phyloP scores from a whole-genome alignment of 768 basidiomycete species.

The Paxillus rubicundulus region DNA sequence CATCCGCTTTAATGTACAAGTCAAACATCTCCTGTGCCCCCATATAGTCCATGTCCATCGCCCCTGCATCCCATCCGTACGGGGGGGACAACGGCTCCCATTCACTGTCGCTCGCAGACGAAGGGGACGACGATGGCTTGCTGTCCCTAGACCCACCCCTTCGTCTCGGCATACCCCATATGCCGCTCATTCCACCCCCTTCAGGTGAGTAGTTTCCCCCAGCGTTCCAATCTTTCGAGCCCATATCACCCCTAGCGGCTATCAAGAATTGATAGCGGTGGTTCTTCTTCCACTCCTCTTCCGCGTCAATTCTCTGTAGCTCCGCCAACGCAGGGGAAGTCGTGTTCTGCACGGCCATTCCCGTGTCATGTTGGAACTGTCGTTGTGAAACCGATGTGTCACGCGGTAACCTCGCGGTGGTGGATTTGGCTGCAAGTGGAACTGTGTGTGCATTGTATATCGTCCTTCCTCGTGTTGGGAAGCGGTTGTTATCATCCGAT shows the following conservation, averaged over 20 bases:
- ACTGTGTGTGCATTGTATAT: conserved; percentile 24
- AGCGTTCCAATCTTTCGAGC: background rate
- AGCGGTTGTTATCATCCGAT: background rate
- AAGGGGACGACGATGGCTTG: conserved; percentile 1
- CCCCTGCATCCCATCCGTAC: background rate
- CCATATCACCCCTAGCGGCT: conserved; percentile 1
- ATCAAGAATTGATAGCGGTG: conserved; percentile 6
- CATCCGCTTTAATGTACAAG: conserved; percentile 39
- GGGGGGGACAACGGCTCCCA: background rate
- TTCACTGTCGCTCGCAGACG: background rate
- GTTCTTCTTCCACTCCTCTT: conserved; percentile 14
- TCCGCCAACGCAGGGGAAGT: conserved; percentile 1
- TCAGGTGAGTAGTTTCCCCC: background rate
- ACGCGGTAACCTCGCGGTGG: background rate
- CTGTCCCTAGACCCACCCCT: background rate
- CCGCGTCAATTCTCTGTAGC: conserved; percentile 20
- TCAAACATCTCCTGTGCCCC: conserved; percentile 37
- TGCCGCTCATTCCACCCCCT: background rate
- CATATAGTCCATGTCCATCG: conserved; percentile 7
- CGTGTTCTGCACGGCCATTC: background rate
- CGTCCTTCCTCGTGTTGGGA: conserved; percentile 25
- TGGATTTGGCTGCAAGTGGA: background rate
- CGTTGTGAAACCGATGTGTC: background rate
- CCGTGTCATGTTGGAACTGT: background rate
- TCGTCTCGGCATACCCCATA: background rate